These are phyloP conservation scores for Hypholoma sublateritium DNA, from an alignment of 768 basidiomycete genomes.

Conservation along the genomic window DNA sequence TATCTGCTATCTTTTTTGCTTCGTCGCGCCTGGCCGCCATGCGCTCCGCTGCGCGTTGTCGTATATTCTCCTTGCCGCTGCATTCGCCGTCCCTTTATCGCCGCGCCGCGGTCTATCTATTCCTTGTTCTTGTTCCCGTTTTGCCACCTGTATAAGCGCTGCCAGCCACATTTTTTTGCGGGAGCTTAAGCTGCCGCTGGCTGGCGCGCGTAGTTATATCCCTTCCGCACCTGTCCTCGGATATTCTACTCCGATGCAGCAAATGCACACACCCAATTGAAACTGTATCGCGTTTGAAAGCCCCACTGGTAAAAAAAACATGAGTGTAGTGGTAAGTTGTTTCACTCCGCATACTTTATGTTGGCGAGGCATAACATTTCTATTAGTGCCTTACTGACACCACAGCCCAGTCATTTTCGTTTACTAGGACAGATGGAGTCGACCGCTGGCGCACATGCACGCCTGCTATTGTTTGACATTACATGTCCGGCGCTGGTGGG, in stretches of 20 bases:
- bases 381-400: too few relatives aligned
- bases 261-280: neutral
- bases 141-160: neutral
- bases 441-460: too few relatives aligned
- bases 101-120: neutral
- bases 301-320: too few relatives aligned
- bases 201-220: neutral
- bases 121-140: neutral
- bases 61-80: neutral
- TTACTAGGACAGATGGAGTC: too few relatives aligned
- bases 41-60: conserved; percentile 7
- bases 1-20: neutral
- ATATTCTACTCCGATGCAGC: neutral
- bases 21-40: neutral
- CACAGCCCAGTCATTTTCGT: too few relatives aligned
- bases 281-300: neutral
- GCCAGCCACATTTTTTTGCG: neutral
- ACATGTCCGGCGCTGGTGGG: too few relatives aligned
- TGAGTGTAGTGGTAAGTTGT: too few relatives aligned
- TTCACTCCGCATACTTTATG: too few relatives aligned
- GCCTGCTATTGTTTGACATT: too few relatives aligned
- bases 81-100: neutral
- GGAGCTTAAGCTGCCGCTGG: neutral
- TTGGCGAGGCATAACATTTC: too few relatives aligned
- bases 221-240: neutral